These are phyloP conservation scores for Hysterangium stoloniferum DNA, from an alignment of 768 basidiomycete genomes.

Conservation along the genomic window DNA sequence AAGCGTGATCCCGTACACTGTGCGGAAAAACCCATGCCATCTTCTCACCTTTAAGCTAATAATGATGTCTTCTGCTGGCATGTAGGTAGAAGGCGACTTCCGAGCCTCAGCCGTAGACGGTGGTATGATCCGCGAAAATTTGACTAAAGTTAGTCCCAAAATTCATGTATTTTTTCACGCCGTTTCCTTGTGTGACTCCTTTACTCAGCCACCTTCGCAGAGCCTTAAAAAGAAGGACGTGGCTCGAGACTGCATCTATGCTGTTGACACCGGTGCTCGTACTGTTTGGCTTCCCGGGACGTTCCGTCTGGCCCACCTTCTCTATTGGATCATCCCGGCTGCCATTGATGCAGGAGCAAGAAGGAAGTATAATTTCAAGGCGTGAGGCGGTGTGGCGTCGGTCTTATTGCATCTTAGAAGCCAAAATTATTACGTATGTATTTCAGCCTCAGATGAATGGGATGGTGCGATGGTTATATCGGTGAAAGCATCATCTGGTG, in stretches of 20 bases:
- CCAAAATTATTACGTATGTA: too few relatives aligned
- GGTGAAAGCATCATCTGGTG: too few relatives aligned
- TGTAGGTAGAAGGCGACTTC: conserved; percentile 55
- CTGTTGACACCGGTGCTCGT: conserved; percentile 51
- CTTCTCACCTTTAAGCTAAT: not conserved
- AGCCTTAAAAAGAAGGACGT: conserved; percentile 57
- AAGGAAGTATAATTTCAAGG: conserved; percentile 54
- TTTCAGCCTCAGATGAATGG: too few relatives aligned
- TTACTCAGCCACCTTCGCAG: conserved; percentile 44
- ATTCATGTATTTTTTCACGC: not conserved
- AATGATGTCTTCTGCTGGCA: not conserved
- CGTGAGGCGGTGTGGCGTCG: too few relatives aligned
- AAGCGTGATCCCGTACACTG: conserved; percentile 55
- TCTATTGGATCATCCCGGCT: conserved; percentile 60
- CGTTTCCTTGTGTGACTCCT: not conserved
- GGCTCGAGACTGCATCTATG: conserved; percentile 49
- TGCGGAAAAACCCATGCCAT: conserved; percentile 22
- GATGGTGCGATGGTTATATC: too few relatives aligned
- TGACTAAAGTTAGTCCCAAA: not conserved
- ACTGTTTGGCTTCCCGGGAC: conserved; percentile 48
- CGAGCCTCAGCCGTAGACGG: conserved; percentile 72
- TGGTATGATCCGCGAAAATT: conserved; percentile 35
- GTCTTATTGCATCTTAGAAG: too few relatives aligned
- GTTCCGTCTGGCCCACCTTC: conserved; percentile 38
- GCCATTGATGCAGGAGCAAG: conserved; percentile 51